A percentile compares a stretch with the other conserved stretches of the same genome.
phyloP scores from a whole-genome alignment of 805 yeast genomes.

The Nakazawaea wyomingensis region DNA sequence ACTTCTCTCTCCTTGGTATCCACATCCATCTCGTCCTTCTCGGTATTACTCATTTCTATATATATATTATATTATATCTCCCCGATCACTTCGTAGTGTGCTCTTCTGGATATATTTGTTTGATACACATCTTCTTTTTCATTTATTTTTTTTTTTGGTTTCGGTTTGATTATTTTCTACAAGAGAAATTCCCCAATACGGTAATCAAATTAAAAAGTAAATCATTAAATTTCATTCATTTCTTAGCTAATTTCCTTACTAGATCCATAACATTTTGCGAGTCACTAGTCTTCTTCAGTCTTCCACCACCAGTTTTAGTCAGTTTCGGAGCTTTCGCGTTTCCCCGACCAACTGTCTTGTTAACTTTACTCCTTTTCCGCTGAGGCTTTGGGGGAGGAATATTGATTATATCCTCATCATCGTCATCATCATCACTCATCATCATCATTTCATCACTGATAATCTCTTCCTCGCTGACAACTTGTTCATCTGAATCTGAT shows the following conservation, averaged over 20 bases:
- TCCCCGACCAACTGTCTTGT: not conserved
- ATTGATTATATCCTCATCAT: conserved; percentile 12
- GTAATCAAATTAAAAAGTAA: not conserved
- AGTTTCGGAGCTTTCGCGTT: not conserved
- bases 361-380: not conserved
- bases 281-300: not conserved
- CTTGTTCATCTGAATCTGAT: conserved; percentile 1
- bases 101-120: too few species aligned
- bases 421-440: too few species aligned
- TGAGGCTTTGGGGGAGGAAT: conserved; percentile 9
- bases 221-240: not conserved
- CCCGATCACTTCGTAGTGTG: too few species aligned
- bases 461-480: not conserved
- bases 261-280: conserved; percentile 9
- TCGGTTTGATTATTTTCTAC: not conserved
- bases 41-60: conserved; percentile 11
- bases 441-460: conserved; percentile 7
- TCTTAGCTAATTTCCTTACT: conserved; percentile 3
- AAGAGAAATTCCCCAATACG: not conserved
- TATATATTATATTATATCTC: too few species aligned
- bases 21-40: conserved; percentile 8
- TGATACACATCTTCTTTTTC: not conserved
- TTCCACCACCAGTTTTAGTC: not conserved
- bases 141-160: not conserved
- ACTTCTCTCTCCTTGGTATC: conserved; percentile 3